These are phyloP conservation scores for Populus trichocarpa DNA, from an alignment of 441 rosid genomes.

Conservation along the genomic window DNA sequence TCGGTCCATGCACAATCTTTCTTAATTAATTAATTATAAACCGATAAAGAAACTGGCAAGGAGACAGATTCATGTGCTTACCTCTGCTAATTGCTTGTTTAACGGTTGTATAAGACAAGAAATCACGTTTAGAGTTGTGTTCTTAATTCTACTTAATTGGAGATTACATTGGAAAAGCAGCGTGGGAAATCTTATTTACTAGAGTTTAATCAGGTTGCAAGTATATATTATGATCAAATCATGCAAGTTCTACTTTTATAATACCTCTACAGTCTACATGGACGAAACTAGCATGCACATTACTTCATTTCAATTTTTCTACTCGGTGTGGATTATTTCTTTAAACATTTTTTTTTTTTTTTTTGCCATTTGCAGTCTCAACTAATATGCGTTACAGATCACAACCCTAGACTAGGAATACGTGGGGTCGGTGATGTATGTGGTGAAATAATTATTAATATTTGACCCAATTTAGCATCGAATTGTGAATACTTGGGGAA, in stretches of 20 bases:
- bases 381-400: too few species aligned
- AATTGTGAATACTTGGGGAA: not conserved
- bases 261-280: too few species aligned
- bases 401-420: not conserved
- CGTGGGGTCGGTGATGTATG: not conserved
- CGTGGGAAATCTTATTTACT: not conserved
- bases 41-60: not conserved
- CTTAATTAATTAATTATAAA: too few species aligned
- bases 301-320: too few species aligned
- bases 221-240: too few species aligned
- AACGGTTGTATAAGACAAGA: not conserved
- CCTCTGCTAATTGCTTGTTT: not conserved
- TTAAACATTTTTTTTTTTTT: too few species aligned
- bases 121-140: not conserved
- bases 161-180: not conserved
- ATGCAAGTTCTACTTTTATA: too few species aligned
- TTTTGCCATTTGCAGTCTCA: too few species aligned
- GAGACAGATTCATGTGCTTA: conserved; percentile 11
- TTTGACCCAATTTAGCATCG: not conserved
- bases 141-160: not conserved
- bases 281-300: too few species aligned
- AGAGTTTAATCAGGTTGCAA: too few species aligned
- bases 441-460: not conserved
- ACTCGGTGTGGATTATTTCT: too few species aligned
- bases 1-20: not conserved